These are phyloP conservation scores for Saprolegnia parasitica DNA, from an alignment of 352 stramenopile genomes.

Conservation along the genomic window DNA sequence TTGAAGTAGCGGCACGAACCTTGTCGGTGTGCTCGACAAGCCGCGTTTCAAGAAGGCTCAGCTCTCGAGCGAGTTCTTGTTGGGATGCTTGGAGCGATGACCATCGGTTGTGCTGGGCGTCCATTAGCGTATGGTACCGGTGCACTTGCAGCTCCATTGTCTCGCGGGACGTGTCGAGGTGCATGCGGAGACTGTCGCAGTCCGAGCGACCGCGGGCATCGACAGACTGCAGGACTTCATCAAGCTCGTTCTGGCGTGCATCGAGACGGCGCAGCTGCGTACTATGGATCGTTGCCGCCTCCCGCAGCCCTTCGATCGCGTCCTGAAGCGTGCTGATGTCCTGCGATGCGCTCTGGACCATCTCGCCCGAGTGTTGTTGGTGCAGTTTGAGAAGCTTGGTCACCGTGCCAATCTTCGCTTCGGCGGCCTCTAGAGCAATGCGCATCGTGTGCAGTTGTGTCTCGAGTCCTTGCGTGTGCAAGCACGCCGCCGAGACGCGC, in stretches of 20 bases:
- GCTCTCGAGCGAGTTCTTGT: constrained; percentile 8
- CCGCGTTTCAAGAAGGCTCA: background rate
- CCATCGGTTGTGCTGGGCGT: constrained; percentile 13
- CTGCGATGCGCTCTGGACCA: constrained; percentile 40
- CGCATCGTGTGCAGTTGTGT: constrained; percentile 53
- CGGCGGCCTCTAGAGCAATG: constrained; percentile 37
- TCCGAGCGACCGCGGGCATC: constrained; percentile 1
- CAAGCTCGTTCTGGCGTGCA: background rate
- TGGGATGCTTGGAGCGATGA: background rate
- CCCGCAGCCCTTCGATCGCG: constrained; percentile 44
- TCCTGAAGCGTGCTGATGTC: constrained; percentile 36
- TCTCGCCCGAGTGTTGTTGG: constrained; percentile 60
- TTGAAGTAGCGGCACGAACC: background rate
- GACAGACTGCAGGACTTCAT: constrained; percentile 4
- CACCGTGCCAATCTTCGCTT: constrained; percentile 59
- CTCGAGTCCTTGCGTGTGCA: constrained; percentile 68
- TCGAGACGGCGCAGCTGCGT: constrained; percentile 21
- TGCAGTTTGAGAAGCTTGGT: constrained; percentile 65
- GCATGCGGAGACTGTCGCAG: background rate
- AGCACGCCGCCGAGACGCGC: constrained; percentile 72
- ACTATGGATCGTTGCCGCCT: constrained; percentile 28
- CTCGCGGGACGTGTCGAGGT: background rate
- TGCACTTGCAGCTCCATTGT: constrained; percentile 27
- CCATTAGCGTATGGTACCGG: constrained; percentile 18
- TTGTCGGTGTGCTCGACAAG: background rate